phyloP scores from a whole-genome alignment of 1,284 basidiomycete genomes.

The Malassezia slooffiae region DNA sequence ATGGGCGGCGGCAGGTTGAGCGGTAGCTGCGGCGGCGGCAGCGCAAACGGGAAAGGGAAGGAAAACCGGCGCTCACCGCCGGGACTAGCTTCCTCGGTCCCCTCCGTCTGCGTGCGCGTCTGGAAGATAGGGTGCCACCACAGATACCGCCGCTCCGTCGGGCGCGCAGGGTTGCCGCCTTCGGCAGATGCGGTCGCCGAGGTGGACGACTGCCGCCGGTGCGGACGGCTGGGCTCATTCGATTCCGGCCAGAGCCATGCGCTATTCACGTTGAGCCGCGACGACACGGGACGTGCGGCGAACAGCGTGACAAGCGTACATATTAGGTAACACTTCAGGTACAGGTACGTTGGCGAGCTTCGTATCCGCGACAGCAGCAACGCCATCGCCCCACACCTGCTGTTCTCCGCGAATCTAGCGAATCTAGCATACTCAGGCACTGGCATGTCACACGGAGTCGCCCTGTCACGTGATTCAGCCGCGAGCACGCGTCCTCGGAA shows the following conservation, averaged over 20 bases:
- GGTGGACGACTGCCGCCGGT: no score
- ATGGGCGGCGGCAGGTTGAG: slow-evolving; percentile 12
- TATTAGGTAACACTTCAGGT: slow-evolving; percentile 38
- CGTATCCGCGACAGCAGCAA: slow-evolving; percentile 17
- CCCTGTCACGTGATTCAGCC: not conserved
- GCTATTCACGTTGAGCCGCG: slow-evolving; percentile 18
- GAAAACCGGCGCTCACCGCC: no score
- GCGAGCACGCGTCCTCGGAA: no score
- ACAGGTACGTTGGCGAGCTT: slow-evolving; percentile 35
- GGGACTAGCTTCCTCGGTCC: not conserved
- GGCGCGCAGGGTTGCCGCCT: slow-evolving; percentile 9
- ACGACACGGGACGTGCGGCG: slow-evolving; percentile 31
- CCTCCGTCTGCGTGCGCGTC: not conserved
- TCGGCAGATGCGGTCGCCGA: no score
- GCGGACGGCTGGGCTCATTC: no score
- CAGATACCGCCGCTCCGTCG: not conserved
- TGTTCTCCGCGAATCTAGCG: not conserved
- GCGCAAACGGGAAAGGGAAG: slow-evolving; percentile 15
- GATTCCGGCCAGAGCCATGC: slow-evolving; percentile 13
- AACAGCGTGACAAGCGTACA: slow-evolving; percentile 38
- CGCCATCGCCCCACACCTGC: slow-evolving; percentile 4
- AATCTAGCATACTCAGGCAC: not conserved
- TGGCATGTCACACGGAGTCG: not conserved
- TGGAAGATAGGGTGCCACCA: no score
- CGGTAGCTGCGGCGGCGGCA: slow-evolving; percentile 22